Evolutionary conservation across 2,329 filamentous ascomycete genomes (phyloP).

Genomic region (Onygena corvina): DNA sequence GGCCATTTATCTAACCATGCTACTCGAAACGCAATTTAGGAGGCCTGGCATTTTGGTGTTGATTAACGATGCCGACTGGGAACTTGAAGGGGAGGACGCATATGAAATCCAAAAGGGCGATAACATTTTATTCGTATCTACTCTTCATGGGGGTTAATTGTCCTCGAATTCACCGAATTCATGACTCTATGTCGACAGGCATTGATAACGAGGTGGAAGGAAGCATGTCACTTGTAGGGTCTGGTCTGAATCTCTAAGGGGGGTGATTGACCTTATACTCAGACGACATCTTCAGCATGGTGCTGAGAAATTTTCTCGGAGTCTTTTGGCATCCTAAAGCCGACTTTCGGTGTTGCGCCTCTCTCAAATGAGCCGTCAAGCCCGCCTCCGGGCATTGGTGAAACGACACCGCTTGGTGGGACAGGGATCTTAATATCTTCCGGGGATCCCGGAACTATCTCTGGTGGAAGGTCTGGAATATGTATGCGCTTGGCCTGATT

Average conservation of each 20-base stretch:
- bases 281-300: constrained; percentile 36
- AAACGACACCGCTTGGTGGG: constrained; percentile 43
- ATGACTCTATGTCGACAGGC: no score
- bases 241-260: not conserved
- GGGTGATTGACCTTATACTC: constrained; percentile 9
- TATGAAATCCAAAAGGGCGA: constrained; percentile 75
- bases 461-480: constrained; percentile 56
- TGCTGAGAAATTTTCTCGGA: constrained; percentile 35
- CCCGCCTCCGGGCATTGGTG: constrained; percentile 33
- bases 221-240: not conserved
- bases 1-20: constrained; percentile 16
- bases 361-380: constrained; percentile 21
- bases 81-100: constrained; percentile 84
- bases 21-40: constrained; percentile 38
- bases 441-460: constrained; percentile 63
- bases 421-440: constrained; percentile 72
- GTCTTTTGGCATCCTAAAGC: constrained; percentile 32
- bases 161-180: no score
- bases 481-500: constrained; percentile 86
- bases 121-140: constrained; percentile 91
- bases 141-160: constrained; percentile 72
- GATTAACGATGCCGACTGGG: constrained; percentile 98
- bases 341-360: constrained; percentile 34
- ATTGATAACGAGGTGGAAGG: not conserved
- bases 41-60: constrained; percentile 90